Conservation (phyloP, 345 rosid species). For the Brassica nigra region DNA sequence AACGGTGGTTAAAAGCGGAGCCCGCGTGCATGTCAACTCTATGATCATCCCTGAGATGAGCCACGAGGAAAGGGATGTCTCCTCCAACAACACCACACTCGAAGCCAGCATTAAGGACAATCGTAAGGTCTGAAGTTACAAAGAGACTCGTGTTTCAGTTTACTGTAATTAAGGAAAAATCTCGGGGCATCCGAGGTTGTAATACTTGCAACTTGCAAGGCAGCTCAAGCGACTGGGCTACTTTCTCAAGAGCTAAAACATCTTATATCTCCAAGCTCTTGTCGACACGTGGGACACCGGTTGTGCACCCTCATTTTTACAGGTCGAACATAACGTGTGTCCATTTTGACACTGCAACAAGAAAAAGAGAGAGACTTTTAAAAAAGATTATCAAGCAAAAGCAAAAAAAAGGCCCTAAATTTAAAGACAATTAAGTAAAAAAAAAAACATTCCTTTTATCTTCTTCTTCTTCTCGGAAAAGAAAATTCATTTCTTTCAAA, state of each 20-base stretch:
- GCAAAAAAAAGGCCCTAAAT: slow-evolving; percentile 14
- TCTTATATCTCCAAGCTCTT: slow-evolving; percentile 80
- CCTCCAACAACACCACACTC: slow-evolving; percentile 63
- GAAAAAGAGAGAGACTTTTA: background rate
- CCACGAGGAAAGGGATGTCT: slow-evolving; percentile 62
- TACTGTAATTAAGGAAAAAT: slow-evolving; percentile 74
- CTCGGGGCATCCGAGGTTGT: slow-evolving; percentile 73
- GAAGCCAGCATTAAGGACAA: slow-evolving; percentile 76
- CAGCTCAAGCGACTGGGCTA: slow-evolving; percentile 74
- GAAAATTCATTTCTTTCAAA: slow-evolving; percentile 28
- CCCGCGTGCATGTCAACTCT: slow-evolving; percentile 84
- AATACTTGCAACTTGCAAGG: slow-evolving; percentile 59
- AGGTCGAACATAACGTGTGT: slow-evolving; percentile 75
- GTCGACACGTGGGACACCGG: slow-evolving; percentile 73
- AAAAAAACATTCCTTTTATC: slow-evolving; percentile 4
- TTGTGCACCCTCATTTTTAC: slow-evolving; percentile 75
- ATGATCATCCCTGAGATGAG: slow-evolving; percentile 78
- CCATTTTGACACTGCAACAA: slow-evolving; percentile 73
- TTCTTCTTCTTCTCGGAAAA: background rate
- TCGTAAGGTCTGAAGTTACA: slow-evolving; percentile 76
- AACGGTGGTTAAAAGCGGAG: slow-evolving; percentile 77
- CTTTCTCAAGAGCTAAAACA: slow-evolving; percentile 76
- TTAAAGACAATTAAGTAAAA: background rate
- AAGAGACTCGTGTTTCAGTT: slow-evolving; percentile 65
- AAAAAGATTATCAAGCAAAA: too few relatives aligned